Base-by-base conservation (phyloP, 2,329 filamentous ascomycete genomes). In the Botrytis tulipae region DNA sequence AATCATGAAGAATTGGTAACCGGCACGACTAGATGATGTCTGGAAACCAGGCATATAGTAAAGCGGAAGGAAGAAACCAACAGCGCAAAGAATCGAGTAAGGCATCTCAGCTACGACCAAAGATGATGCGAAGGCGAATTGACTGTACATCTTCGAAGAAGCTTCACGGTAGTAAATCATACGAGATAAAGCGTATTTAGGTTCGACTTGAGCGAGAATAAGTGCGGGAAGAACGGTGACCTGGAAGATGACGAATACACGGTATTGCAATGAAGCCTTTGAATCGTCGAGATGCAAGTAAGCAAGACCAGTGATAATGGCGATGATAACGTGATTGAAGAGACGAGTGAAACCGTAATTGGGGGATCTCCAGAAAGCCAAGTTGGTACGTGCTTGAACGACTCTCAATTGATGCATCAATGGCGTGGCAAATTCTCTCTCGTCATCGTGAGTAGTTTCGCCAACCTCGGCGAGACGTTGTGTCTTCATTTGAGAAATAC, bases 211-310 rank as follows among this genome's bases (percentile, higher is more conserved):
- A 1, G 91, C 90, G 73, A 97, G 89, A 81, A 97, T 93, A 44
- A 97, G 86, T 1, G 93, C 92, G 0, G 94, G 93, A 40, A 97
- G 86, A 35, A 97, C 92, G 0, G 93, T 94, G 70, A 94, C 89
- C 81, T 97, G 93, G 88, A 97, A 97, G 82, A 96, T 93, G 82
- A 95, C 89, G 82, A 97, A 97, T 75, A 97, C 88, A 74, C 91
- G 91, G 84, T 96, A 93, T 82, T 97, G 94, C 7, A 97, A 86
- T 1, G 91, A 93, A 1, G 91, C 84, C 16, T 92, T 88, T 3
- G 92, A 94, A 79, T 94, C 83, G 80, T 95, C 90, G 14, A 97
- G 88, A 75, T 93, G 88, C 66, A 97, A 85, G 82, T 92, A 97
- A 48, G 91, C 91, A 20, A 97, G 86, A 77, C 94, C 94, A 0